phyloP scores from a whole-genome alignment of 441 rosid genomes.

The Adansonia rubrostipa region DNA sequence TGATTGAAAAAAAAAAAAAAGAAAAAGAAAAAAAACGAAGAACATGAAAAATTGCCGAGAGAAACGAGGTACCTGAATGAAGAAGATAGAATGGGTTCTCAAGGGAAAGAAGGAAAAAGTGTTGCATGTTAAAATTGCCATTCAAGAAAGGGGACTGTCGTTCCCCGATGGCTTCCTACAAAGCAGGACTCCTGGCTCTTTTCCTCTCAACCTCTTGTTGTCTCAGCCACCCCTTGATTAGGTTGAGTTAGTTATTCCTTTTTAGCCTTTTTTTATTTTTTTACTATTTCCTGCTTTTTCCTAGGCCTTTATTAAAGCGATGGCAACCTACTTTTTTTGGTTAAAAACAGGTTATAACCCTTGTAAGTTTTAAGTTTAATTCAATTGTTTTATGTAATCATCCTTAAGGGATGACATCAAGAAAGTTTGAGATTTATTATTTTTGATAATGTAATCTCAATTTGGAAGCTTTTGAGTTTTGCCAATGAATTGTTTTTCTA shows the following conservation, averaged over 20 bases:
- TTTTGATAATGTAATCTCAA: no score
- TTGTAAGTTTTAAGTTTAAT: no score
- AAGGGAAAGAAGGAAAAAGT: constrained; percentile 40
- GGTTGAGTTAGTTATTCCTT: constrained; percentile 32
- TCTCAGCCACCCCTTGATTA: constrained; percentile 35
- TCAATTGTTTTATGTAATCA: no score
- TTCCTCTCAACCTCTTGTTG: constrained; percentile 24
- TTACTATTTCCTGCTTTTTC: constrained; percentile 41
- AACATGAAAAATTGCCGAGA: neutral
- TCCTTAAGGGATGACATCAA: no score
- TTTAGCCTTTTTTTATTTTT: constrained; percentile 31
- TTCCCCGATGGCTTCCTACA: constrained; percentile 44
- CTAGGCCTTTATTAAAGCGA: neutral
- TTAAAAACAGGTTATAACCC: neutral
- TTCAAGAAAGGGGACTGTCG: constrained; percentile 39
- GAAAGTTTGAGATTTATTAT: no score
- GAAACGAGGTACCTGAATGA: constrained; percentile 41
- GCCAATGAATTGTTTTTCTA: neutral
- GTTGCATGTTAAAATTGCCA: constrained; percentile 41
- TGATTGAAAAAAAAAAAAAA: neutral
- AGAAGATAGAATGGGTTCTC: constrained; percentile 40
- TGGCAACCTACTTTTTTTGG: constrained; percentile 17
- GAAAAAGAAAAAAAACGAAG: neutral
- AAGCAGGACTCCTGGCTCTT: constrained; percentile 37
- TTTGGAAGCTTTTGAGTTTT: no score